Evolutionary conservation across 2,329 filamentous ascomycete genomes (phyloP).

Genomic region (Colletotrichum tanaceti): DNA sequence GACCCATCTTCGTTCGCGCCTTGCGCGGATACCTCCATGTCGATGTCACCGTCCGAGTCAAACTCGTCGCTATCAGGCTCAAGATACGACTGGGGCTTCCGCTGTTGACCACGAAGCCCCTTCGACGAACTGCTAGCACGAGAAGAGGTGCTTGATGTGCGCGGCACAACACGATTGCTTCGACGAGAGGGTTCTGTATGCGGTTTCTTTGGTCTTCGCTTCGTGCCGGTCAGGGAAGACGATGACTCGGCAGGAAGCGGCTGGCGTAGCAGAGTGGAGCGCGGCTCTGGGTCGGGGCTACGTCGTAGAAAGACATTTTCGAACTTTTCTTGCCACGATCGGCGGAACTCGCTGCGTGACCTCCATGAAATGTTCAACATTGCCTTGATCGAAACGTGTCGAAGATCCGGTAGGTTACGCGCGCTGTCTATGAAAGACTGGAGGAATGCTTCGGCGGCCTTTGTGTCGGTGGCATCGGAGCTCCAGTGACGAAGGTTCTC

Average conservation of each 20-base stretch:
- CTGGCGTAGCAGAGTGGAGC: constrained; percentile 43
- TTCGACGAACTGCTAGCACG: constrained; percentile 46
- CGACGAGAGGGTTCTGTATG: constrained; percentile 48
- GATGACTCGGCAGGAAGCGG: background rate
- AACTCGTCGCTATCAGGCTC: constrained; percentile 61
- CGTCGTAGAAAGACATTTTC: constrained; percentile 72
- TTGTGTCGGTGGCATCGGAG: constrained; percentile 70
- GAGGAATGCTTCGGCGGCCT: constrained; percentile 81
- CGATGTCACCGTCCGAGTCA: constrained; percentile 44
- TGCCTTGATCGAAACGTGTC: constrained; percentile 77
- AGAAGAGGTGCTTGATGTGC: constrained; percentile 44
- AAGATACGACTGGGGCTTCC: constrained; percentile 50
- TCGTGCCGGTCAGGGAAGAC: background rate
- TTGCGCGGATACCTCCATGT: constrained; percentile 18
- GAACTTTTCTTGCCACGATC: constrained; percentile 80
- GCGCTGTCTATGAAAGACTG: constrained; percentile 81
- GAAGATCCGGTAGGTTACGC: constrained; percentile 71
- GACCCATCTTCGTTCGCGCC: constrained; percentile 33
- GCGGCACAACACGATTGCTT: constrained; percentile 52
- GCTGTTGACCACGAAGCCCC: constrained; percentile 41
- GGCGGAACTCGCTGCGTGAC: constrained; percentile 81
- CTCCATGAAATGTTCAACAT: constrained; percentile 87
- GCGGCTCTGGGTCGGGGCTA: constrained; percentile 53
- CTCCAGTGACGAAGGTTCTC: constrained; percentile 82
- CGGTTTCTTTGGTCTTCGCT: constrained; percentile 30